Evolutionary conservation across 2,329 filamentous ascomycete species (phyloP), one percentile per base, ranked within the genome.

Genomic region (Ophiostoma populinum): DNA sequence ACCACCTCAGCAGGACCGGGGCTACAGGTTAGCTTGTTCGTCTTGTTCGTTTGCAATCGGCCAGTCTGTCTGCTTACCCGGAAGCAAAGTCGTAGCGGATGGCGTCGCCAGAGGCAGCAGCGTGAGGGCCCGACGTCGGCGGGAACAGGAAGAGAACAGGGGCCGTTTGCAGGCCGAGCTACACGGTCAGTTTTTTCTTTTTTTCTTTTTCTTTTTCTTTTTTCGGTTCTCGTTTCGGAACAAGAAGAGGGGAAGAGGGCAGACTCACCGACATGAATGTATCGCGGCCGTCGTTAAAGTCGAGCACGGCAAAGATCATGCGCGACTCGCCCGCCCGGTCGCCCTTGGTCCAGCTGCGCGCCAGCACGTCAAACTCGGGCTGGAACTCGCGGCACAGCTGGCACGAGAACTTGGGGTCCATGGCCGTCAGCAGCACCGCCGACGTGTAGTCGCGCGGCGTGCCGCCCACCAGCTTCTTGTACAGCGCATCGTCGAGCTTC

Each of bases 131-230:
- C 37, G 66, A 58, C 5, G 86, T 94, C 17, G 90, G 83, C 42
- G 73, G 81, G 63, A 90, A 95, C 45, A 92, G 62, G 29, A 94
- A 61, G 28, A 98, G 66, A 25, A 95, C 78, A 2, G 90, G 90
- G 6, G 90, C 90, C 31, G 87, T 94, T 74, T 93, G 82, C 27
- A 98, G 74, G 56, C 80, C 76, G 46, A 95, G 70, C 87, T 95
- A 46, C 8, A 7, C 8, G 3, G 9, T 12, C 22, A 9, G 22
- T 17, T 11, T 18, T 18, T 11, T 19, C 7, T 16, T 17, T 3
- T 7, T 28, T 29, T 7, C 5, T 15, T 8, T 7, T 22, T 24
- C 11, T 15, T 7, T 15, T 10, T 15, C 7, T 5, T 22, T 7
- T 24, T 21, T 6, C 13, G 11, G n/a, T 20, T 9, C 18, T n/a